phyloP scores from a whole-genome alignment of 108 stramenopile genomes.

The Stephanodiscus triporus region DNA sequence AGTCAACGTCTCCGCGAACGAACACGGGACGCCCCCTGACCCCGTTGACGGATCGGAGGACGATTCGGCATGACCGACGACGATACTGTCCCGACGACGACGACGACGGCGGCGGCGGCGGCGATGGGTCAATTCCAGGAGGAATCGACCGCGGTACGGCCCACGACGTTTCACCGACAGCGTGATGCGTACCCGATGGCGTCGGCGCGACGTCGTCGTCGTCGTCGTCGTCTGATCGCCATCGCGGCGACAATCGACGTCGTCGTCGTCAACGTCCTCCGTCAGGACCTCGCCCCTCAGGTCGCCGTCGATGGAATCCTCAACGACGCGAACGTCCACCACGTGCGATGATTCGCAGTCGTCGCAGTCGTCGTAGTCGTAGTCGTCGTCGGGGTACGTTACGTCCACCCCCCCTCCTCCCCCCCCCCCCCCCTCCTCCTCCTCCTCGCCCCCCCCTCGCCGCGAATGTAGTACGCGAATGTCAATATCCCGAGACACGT shows the following conservation, averaged over 20 bases:
- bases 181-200: conserved; percentile 5
- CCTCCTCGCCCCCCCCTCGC: background rate
- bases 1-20: too few relatives aligned
- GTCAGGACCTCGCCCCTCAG: conserved; percentile 18
- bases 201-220: background rate
- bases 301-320: conserved; percentile 37
- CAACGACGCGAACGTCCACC: conserved; percentile 13
- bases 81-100: background rate
- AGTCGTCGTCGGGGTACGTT: background rate
- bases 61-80: background rate
- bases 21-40: background rate
- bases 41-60: background rate
- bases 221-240: background rate
- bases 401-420: background rate
- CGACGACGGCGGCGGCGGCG: background rate
- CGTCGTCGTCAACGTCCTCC: background rate
- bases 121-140: conserved; percentile 23
- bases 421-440: background rate
- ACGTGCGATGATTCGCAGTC: background rate
- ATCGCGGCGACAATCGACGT: background rate
- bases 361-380: background rate
- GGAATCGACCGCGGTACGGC: conserved; percentile 35
- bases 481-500: conserved; percentile 59
- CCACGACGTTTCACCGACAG: conserved; percentile 36
- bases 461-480: conserved; percentile 1